Evolutionary conservation across 306 rosid genomes (phyloP), one percentile per base, ranked within the genome.

Genomic region (Lathyrus tuberosus): DNA sequence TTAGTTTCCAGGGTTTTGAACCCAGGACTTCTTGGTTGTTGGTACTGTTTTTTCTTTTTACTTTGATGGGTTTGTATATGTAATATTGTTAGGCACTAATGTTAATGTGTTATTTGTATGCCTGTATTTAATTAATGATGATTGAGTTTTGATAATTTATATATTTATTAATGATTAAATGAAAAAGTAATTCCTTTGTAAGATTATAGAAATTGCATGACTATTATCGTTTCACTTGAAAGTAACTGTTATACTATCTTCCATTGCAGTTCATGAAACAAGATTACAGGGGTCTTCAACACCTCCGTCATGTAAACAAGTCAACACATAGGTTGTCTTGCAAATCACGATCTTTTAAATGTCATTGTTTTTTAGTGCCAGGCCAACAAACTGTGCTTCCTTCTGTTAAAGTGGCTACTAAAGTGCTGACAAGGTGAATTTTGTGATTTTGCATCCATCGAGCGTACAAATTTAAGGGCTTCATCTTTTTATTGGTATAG

Each of bases 401-500:
- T 47, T 51, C 72, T 52, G 53, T 80, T 47, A 84, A 87, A 82
- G 76, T 78, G 66, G 91, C 81, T 71, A 67, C 83, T 16, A 69
- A 72, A 43, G 84, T 84, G 22, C 52, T 90, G 81, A 73, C 83
- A 44, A 86, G 96, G 98, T 93, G 75, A 70, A 48, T 41, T 78
- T 67, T 72, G 61, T 38, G 59, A 26, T 69, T 63, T 69, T 69
- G 8, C 38, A 42, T 57, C 54, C 40, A 60, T 46, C 14, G 44
- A 47, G 65, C 33, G 5, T 42, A 43, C 60, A 51, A 13, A 42
- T 67, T 75, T 71, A 40, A 75, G 71, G 53, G 52, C 51, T 48
- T 8, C 40, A 28, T 56, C 22, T 13, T 28, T 35, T 37, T 47
- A 41, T 60, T 64, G 43, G 38, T 58, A 22, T 80, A 33, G 40